Base-by-base conservation (phyloP, 1,284 basidiomycete genomes). In the Puccinia novopanici region DNA sequence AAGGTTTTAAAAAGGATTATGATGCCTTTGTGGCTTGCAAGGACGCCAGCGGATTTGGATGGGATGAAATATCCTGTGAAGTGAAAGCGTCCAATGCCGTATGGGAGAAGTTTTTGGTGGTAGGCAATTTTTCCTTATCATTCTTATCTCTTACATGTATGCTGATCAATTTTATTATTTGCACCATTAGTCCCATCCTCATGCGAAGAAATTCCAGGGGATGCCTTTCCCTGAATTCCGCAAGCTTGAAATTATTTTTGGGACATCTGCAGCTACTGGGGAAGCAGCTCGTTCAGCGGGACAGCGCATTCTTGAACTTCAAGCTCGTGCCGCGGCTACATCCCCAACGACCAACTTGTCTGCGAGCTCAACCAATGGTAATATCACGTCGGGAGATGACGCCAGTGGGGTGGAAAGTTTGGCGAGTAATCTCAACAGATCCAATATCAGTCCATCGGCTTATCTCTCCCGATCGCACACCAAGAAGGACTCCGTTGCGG, bases 31-130 rank as follows among this genome's bases (percentile, higher is more conserved):
- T 40, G 27, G 59, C 59, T 5, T 34, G n/a, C 22, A 48, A 68
- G 22, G 37, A 68, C 12, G 65, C 65, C 8, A 68, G 65, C 22
- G 65, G 65, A 10, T 68, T 68, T 45, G 40, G 65, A 5, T 68
- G 65, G 65, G 65, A 68, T 17, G 9, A 68, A 5, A 68, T 17
- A 9, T 40, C 8, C 5, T 68, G 65, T 68, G 65, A 68, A 22
- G 40, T 68, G 9, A 68, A 17, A 9, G 65, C 65, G 13, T 68
- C 15, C 0, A 15, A 48, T 10, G 40, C 45, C 5, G 65, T 68
- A 5, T 68, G 65, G 65, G 45, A 68, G 40, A 68, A 9, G n/a
- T 68, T 17, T 68, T 12, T 68, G 15, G n/a, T 3, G 24, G 40
- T 42, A 45, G 15, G 34, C 24, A 12, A 48, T 68, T 17, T 30